These are phyloP conservation scores for Talaromyces albobiverticillius DNA, from an alignment of 2,329 filamentous ascomycete genomes.

Conservation along the genomic window DNA sequence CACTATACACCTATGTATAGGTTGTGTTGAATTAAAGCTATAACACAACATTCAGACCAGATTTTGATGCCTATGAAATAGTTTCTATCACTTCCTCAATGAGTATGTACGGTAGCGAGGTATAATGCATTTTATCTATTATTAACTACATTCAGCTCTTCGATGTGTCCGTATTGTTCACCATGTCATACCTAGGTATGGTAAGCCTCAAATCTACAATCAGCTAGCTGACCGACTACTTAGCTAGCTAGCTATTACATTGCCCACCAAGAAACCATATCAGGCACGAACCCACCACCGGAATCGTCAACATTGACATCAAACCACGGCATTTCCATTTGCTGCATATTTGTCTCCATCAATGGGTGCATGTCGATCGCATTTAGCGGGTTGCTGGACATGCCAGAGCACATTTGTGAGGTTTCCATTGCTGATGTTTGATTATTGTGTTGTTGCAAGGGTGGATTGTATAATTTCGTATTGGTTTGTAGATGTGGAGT, in stretches of 20 bases:
- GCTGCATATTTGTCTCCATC: not conserved
- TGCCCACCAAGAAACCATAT: slow-evolving; percentile 14
- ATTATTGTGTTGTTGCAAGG: not conserved
- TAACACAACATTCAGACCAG: too few relatives aligned
- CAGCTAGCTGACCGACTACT: too few relatives aligned
- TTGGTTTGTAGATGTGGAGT: not conserved
- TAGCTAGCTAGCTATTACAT: slow-evolving; percentile 17
- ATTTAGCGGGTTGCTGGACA: not conserved
- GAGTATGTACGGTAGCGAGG: too few relatives aligned
- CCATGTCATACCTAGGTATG: too few relatives aligned
- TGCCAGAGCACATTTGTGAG: not conserved
- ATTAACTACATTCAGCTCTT: too few relatives aligned
- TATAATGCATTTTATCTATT: too few relatives aligned
- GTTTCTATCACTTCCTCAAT: too few relatives aligned
- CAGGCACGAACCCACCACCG: slow-evolving; percentile 15
- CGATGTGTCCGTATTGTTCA: too few relatives aligned
- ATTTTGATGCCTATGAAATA: too few relatives aligned
- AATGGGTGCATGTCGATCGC: not conserved
- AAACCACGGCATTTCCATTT: slow-evolving; percentile 10
- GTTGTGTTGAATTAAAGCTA: too few relatives aligned
- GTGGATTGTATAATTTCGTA: not conserved
- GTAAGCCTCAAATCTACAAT: too few relatives aligned
- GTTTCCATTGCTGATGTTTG: not conserved
- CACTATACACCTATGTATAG: too few relatives aligned
- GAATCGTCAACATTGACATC: slow-evolving; percentile 15